A percentile compares a stretch with the other conserved stretches of the same genome.
Conservation (phyloP, 129 eudicot genomes). For the Lonicera japonica region DNA sequence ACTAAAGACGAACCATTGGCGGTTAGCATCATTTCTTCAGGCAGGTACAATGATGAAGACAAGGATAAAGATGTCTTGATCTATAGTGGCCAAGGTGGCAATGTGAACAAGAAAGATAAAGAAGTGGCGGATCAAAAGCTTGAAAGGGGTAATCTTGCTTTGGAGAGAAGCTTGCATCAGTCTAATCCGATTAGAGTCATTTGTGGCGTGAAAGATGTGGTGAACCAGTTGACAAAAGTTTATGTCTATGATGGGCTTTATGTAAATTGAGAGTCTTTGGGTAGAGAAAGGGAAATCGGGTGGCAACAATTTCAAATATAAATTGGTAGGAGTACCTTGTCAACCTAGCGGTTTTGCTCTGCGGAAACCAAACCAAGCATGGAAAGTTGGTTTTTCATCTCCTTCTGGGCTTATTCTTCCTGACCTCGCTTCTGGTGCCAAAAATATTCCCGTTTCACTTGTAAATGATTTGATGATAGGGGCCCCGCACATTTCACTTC, state of each 20-base stretch:
- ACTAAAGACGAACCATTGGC: conserved; percentile 51
- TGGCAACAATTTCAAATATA: conserved; percentile 50
- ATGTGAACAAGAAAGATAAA: conserved; percentile 37
- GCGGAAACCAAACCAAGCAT: conserved; percentile 40
- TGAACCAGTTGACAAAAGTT: conserved; percentile 28
- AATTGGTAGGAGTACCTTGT: conserved; percentile 40
- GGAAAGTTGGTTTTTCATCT: conserved; percentile 39
- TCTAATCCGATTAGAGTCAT: conserved; percentile 49
- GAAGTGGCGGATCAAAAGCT: conserved; percentile 48
- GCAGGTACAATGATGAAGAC: conserved; percentile 53
- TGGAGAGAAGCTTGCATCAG: conserved; percentile 47
- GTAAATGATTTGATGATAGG: conserved; percentile 44
- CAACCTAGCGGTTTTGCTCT: conserved; percentile 39
- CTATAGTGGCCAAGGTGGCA: conserved; percentile 64
- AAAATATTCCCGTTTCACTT: conserved; percentile 46
- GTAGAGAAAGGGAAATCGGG: conserved; percentile 57
- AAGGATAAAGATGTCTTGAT: conserved; percentile 48
- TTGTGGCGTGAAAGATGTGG: conserved; percentile 43
- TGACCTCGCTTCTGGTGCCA: conserved; percentile 57
- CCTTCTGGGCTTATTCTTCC: conserved; percentile 46
- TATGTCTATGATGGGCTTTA: conserved; percentile 56
- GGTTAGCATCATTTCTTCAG: conserved; percentile 54
- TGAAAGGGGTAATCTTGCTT: conserved; percentile 60
- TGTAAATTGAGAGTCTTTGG: conserved; percentile 51
- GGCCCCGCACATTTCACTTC: conserved; percentile 57